These are phyloP conservation scores for Fusarium abutilonis DNA, from an alignment of 2,329 filamentous ascomycete genomes.

Conservation along the genomic window DNA sequence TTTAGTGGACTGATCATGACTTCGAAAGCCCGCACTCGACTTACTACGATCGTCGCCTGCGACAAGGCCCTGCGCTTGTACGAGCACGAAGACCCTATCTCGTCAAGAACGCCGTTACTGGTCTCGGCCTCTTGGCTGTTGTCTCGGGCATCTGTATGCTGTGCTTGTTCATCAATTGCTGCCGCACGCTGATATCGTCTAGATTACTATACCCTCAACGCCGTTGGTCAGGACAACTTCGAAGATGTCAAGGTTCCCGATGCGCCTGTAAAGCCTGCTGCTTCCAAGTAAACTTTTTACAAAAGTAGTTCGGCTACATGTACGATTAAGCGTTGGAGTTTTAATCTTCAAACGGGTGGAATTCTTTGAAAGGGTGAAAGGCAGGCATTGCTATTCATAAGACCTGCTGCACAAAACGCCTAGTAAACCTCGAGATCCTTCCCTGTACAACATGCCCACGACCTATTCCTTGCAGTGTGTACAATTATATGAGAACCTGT, in stretches of 20 bases:
- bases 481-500: constrained; percentile 36
- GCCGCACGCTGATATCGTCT: constrained; percentile 28
- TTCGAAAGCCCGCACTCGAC: constrained; percentile 63
- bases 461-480: constrained; percentile 36
- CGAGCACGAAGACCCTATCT: constrained; percentile 92
- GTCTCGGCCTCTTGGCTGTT: constrained; percentile 77
- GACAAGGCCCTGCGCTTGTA: constrained; percentile 87
- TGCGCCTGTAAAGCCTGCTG: constrained; percentile 64
- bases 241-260: constrained; percentile 93
- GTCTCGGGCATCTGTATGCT: constrained; percentile 87
- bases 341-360: constrained; percentile 1
- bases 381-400: constrained; percentile 31
- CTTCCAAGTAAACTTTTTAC: constrained; percentile 46
- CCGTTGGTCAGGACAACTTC: constrained; percentile 96
- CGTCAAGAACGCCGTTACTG: constrained; percentile 86
- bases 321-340: constrained; percentile 21
- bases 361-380: constrained; percentile 19
- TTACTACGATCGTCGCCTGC: constrained; percentile 91
- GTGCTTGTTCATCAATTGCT: neutral
- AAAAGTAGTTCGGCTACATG: neutral
- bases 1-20: constrained; percentile 38
- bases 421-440: constrained; percentile 22
- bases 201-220: constrained; percentile 75
- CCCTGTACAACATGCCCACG: constrained; percentile 40
- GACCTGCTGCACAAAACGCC: constrained; percentile 36